phyloP scores from a whole-genome alignment of 306 rosid species.

The Gleditsia sinensis region DNA sequence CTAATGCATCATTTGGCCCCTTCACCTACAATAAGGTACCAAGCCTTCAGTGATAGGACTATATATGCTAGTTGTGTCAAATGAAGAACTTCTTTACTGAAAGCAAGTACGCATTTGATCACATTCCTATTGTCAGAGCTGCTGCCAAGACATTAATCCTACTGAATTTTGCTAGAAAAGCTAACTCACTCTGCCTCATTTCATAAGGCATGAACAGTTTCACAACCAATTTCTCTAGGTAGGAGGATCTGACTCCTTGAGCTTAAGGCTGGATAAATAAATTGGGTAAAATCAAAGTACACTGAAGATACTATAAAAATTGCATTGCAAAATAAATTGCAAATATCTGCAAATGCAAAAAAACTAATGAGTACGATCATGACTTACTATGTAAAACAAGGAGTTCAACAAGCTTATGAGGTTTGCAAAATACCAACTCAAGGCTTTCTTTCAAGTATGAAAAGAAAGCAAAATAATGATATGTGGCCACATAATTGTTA shows the following conservation, averaged over 20 bases:
- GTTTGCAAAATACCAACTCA: not conserved
- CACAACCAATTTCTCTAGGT: not conserved
- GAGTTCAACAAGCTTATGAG: not conserved
- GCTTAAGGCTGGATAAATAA: not conserved
- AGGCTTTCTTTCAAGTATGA: not conserved
- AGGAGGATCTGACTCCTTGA: not conserved
- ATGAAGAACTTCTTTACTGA: not conserved
- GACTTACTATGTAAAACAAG: not conserved
- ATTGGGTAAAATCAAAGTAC: not conserved
- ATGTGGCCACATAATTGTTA: not conserved
- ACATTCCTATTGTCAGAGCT: not conserved
- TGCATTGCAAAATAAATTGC: not conserved
- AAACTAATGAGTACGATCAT: not conserved
- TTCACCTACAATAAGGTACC: not conserved
- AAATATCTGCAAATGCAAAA: not conserved
- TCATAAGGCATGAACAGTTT: not conserved
- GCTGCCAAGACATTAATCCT: not conserved
- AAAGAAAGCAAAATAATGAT: not conserved
- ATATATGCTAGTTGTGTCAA: not conserved
- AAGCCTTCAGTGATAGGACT: not conserved
- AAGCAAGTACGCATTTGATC: not conserved
- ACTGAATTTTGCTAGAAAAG: not conserved
- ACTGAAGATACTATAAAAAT: not conserved
- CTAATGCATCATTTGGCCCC: not conserved
- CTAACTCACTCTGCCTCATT: not conserved